These are phyloP conservation scores for Avena sativa DNA, from an alignment of 176 grass and related monocot species.

Conservation along the genomic window DNA sequence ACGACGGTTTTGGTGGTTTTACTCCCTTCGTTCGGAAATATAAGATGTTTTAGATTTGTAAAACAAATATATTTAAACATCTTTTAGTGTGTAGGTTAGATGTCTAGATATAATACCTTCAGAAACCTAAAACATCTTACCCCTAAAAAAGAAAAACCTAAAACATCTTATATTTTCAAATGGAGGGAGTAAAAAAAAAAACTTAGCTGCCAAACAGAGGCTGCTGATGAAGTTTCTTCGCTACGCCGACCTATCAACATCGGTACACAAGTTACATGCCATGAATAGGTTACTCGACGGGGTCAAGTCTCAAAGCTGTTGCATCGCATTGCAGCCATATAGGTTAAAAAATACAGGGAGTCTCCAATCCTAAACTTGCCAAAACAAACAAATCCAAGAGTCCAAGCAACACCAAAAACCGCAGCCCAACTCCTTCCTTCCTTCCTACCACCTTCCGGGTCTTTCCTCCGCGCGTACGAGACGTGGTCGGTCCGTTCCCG, in stretches of 20 bases:
- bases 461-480: conserved; percentile 33
- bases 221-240: neutral
- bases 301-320: conserved; percentile 19
- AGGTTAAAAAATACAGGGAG: neutral
- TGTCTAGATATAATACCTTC: too few species aligned
- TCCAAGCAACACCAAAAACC: conserved; percentile 40
- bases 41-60: too few species aligned
- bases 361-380: conserved; percentile 26
- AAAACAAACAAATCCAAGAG: neutral
- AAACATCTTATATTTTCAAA: too few species aligned
- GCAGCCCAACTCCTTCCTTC: conserved; percentile 25
- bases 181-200: too few species aligned
- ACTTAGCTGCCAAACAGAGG: too few species aligned
- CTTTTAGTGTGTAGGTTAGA: too few species aligned
- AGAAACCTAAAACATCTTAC: too few species aligned
- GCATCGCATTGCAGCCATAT: neutral
- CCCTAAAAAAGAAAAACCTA: too few species aligned
- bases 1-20: too few species aligned
- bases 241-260: neutral
- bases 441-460: conserved; percentile 53
- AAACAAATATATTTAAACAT: too few species aligned
- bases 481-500: neutral
- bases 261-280: neutral
- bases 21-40: too few species aligned
- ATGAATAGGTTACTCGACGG: neutral